Evolutionary conservation across 257 asterid species (phyloP), one percentile per base, ranked within the genome.

Genomic region (Gentiana straminea): DNA sequence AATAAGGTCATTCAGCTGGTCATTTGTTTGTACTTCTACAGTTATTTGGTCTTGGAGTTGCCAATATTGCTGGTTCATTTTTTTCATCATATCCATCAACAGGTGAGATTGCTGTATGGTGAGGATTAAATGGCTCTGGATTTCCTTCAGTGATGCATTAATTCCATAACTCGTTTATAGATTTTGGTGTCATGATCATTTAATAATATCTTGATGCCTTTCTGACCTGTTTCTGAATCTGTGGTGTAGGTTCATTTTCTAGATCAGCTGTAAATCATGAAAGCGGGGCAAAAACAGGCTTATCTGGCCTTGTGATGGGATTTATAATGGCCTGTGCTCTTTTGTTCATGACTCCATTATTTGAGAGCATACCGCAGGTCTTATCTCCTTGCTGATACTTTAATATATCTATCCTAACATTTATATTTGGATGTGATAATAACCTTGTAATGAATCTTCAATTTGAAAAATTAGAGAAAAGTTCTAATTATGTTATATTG

Each of bases 241-340:
- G 39, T 70, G 61, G 8, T 53, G 65, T 77, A 92, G 98, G 98
- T 57, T 92, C 98, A 53, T 92, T 92, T 75, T 92, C 98, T 49
- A 92, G 98, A 77, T 92, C 98, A 60, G 98, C 98, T 6, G 98
- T 92, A 49, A 92, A 92, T 78, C 88, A 92, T 76, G 98, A 87
- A 77, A 83, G 98, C 70, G 98, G 98, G 75, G 98, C 98, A 66
- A 92, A 84, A 79, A 92, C 98, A 41, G 98, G 98, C 63, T 70
- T 92, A 68, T 79, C 98, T 59, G 98, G 98, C 69, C 50, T 92
- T 56, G 65, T 92, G 61, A 92, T 87, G 98, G 97, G 97, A 64
- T 69, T 92, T 54, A 81, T 92, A 68, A 92, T 92, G 95, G 89
- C 78, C 36, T 92, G 97, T 70, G 95, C 97, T 52, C 97, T 92